Conservation (phyloP, 495 filamentous ascomycete species). For the Glarea lozoyensis region DNA sequence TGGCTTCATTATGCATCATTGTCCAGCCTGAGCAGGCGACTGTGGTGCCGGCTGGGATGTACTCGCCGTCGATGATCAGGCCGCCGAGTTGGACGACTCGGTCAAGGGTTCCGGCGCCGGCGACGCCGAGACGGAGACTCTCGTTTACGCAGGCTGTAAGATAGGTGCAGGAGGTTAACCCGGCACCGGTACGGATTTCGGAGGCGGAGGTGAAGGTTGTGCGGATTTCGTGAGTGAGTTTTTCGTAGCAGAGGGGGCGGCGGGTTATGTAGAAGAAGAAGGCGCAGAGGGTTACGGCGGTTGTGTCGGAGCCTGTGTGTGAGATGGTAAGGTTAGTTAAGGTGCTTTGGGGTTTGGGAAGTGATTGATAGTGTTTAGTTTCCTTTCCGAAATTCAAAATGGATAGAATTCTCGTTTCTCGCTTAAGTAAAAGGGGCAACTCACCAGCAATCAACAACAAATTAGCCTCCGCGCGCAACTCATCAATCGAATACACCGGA, state of each 20-base stretch:
- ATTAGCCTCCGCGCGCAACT: background rate
- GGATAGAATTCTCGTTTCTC: too few relatives aligned
- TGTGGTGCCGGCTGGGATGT: constrained; percentile 19
- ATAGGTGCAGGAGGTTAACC: constrained; percentile 24
- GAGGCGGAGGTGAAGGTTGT: constrained; percentile 18
- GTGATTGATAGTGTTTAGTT: too few relatives aligned
- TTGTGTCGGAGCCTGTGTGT: constrained; percentile 19
- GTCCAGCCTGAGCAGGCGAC: constrained; percentile 21
- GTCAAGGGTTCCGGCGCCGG: constrained; percentile 11
- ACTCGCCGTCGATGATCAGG: constrained; percentile 13
- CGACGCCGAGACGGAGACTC: constrained; percentile 23
- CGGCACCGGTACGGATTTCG: constrained; percentile 22
- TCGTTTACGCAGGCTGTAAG: constrained; percentile 26
- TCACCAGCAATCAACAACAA: background rate
- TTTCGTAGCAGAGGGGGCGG: constrained; percentile 17
- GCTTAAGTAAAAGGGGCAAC: background rate
- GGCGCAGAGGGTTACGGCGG: constrained; percentile 20
- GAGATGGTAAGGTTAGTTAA: background rate
- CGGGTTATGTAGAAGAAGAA: constrained; percentile 28
- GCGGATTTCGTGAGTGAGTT: constrained; percentile 24
- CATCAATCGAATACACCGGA: background rate
- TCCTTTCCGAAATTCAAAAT: too few relatives aligned
- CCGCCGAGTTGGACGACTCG: constrained; percentile 17
- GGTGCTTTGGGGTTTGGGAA: too few relatives aligned
- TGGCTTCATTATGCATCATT: constrained; percentile 24